Evolutionary conservation across 2,329 filamentous ascomycete genomes (phyloP).

Genomic region (Cladosporium sp.): DNA sequence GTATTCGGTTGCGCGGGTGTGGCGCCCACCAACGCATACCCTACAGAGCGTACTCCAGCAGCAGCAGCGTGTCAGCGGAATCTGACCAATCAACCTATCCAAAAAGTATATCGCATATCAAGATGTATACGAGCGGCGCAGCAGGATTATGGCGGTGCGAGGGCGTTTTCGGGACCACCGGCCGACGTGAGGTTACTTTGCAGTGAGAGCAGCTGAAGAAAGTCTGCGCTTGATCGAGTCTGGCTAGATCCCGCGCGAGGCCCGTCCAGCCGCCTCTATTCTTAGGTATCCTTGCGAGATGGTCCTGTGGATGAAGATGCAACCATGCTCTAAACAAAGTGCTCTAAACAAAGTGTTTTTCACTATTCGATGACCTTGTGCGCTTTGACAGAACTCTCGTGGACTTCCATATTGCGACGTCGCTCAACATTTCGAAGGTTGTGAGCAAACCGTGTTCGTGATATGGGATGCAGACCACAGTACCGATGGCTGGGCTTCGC

Average conservation of each 20-base stretch:
- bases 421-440: no score
- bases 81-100: slow-evolving; percentile 2
- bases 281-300: background rate
- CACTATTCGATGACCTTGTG: background rate
- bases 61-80: slow-evolving; percentile 6
- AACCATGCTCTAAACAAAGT: background rate
- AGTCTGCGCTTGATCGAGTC: background rate
- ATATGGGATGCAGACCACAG: background rate
- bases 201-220: background rate
- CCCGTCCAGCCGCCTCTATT: slow-evolving; percentile 4
- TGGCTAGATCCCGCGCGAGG: background rate
- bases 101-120: background rate
- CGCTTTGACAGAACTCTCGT: no score
- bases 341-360: no score
- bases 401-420: no score
- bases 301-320: no score
- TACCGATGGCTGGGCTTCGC: background rate
- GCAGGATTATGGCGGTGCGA: slow-evolving; percentile 3
- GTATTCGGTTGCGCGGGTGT: background rate
- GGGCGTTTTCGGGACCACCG: slow-evolving; percentile 2
- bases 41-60: background rate
- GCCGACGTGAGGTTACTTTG: slow-evolving; percentile 10
- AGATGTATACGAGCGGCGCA: slow-evolving; percentile 11
- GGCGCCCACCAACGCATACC: slow-evolving; percentile 1
- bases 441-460: no score